Base-by-base conservation (phyloP, 139 green algal species). In the Picochlorum sp. region DNA sequence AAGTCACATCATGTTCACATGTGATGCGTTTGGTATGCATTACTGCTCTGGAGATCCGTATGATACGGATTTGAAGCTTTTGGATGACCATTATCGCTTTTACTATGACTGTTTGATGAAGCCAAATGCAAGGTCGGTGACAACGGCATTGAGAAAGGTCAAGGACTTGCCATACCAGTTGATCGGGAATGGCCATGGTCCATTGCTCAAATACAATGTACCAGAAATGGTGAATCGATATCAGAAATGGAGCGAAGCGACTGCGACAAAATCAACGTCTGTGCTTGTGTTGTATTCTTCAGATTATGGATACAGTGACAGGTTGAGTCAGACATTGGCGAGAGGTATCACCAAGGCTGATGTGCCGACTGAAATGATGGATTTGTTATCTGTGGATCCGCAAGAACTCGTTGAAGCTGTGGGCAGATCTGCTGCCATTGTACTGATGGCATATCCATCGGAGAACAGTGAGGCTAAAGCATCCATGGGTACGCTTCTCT, bases 41-140 rank as follows among this genome's bases (percentile, higher is more conserved):
- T 97, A 94, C 81, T 97, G 91, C 81, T 81, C 75, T 3, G 77
- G 89, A 63, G 84, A 88, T 44, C 77, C 83, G 50, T 91, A 84
- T 60, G 87, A 94, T 73, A 77, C 72, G 8, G 76, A 92, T 56
- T 66, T 79, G 37, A 47, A 28, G 23, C 51, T 75, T 23, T 63
- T 85, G 45, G 60, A 79, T 57, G 67, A 76, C 4, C 87, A 95
- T 75, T 90, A 78, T 72, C 78, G 84, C 10, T 98, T 97, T 76
- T 98, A 98, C 73, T 98, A 97, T 67, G 88, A 98, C 66, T 98
- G 92, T 83, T 77, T 98, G 41, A 98, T 98, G 92, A 80, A 81
- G 51, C 92, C 92, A 64, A 98, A 97, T 77, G 82, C 92, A 24
- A 86, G 86, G 69, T 88, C 76, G 3, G 92, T 98, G 50, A 79